Percentiles rank a stretch among this genome's conserved stretches.
Conservation (phyloP, 2,329 filamentous ascomycete genomes). For the Aspergillus novofumigatus region DNA sequence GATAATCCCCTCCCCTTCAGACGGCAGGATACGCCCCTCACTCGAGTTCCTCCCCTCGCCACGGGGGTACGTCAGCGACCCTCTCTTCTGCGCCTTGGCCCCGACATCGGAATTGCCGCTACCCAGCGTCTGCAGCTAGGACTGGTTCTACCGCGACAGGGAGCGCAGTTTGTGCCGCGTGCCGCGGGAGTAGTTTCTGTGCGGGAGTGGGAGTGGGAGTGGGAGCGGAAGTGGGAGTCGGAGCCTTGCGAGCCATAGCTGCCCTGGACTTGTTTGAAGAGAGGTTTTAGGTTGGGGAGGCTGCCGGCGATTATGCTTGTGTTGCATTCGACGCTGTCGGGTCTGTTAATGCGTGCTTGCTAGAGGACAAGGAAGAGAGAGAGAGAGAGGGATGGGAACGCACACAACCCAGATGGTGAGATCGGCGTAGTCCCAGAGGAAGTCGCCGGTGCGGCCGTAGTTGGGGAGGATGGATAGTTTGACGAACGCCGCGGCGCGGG, state of each 20-base stretch:
- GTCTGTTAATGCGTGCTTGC: too few relatives aligned
- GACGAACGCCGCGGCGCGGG: constrained; percentile 41
- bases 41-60: constrained; percentile 8
- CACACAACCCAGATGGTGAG: constrained; percentile 47
- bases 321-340: constrained; percentile 23
- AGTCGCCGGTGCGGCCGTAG: constrained; percentile 40
- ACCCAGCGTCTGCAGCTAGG: constrained; percentile 1
- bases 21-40: constrained; percentile 9
- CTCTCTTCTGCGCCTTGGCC: too few relatives aligned
- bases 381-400: background rate
- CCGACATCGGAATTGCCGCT: background rate
- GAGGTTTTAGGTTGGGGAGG: constrained; percentile 29
- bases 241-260: constrained; percentile 15
- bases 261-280: constrained; percentile 25
- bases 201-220: constrained; percentile 4
- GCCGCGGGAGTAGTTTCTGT: constrained; percentile 6
- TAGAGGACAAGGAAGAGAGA: too few relatives aligned
- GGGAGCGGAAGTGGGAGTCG: constrained; percentile 1
- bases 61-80: background rate
- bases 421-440: constrained; percentile 45
- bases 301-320: constrained; percentile 30
- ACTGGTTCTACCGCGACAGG: constrained; percentile 2
- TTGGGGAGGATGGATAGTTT: constrained; percentile 39
- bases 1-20: background rate
- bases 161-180: constrained; percentile 12